phyloP scores from a whole-genome alignment of 2,329 filamentous ascomycete genomes.

The Alternaria solani region DNA sequence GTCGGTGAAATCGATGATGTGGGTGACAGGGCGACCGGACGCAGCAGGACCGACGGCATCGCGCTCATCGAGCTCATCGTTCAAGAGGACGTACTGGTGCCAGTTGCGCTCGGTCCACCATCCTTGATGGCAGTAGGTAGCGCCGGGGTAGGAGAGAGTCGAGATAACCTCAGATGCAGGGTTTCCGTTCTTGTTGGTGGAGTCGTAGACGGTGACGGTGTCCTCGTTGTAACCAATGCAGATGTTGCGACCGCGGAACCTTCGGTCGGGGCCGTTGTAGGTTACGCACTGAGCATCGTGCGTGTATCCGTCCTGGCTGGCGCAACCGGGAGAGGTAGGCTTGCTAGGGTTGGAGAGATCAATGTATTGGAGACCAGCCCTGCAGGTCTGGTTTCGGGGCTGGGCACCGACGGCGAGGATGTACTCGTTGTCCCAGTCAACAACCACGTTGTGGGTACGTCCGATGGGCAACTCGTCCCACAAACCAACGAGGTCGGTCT shows the following conservation, averaged over 20 bases:
- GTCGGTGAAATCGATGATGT: conserved; percentile 46
- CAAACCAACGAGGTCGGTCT: conserved; percentile 38
- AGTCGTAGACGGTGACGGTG: conserved; percentile 61
- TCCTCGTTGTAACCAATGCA: conserved; percentile 66
- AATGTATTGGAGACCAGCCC: conserved; percentile 64
- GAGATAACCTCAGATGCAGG: conserved; percentile 65
- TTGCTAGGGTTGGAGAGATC: conserved; percentile 64
- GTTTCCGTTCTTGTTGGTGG: conserved; percentile 62
- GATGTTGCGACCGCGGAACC: conserved; percentile 61
- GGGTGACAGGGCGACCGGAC: conserved; percentile 44
- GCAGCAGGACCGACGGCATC: conserved; percentile 39
- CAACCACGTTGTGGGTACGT: conserved; percentile 51
- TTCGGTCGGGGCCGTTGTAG: conserved; percentile 60
- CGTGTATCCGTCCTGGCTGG: conserved; percentile 64
- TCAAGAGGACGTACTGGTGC: conserved; percentile 46
- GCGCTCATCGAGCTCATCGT: conserved; percentile 47
- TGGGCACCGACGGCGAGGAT: conserved; percentile 46
- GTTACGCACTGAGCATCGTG: conserved; percentile 68
- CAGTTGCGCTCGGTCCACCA: conserved; percentile 58
- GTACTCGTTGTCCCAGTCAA: conserved; percentile 48
- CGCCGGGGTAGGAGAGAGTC: conserved; percentile 62
- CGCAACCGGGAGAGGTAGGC: conserved; percentile 61
- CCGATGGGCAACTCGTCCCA: conserved; percentile 40
- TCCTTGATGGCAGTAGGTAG: conserved; percentile 66
- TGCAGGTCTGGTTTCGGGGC: conserved; percentile 53